Evolutionary conservation across 2,329 filamentous ascomycete genomes (phyloP).

Genomic region (Aspergillus japonicus): DNA sequence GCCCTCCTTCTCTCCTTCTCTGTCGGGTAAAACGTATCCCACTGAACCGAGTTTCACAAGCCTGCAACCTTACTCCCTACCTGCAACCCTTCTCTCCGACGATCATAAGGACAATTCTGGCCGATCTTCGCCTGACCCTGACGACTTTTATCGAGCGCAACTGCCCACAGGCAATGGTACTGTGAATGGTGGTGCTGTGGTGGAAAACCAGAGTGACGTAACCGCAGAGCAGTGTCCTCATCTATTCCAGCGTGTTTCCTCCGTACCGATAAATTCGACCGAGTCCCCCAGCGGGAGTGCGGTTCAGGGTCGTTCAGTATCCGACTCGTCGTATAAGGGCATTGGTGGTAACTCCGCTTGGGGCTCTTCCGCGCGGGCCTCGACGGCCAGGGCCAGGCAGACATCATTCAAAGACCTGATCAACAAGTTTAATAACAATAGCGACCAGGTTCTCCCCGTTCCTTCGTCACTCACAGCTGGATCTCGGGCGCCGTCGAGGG

Average conservation of each 20-base stretch:
- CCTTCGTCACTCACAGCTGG: constrained; percentile 36
- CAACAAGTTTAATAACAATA: constrained; percentile 71
- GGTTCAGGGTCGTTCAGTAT: constrained; percentile 32
- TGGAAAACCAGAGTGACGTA: constrained; percentile 23
- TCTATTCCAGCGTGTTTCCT: constrained; percentile 23
- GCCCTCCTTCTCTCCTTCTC: constrained; percentile 18
- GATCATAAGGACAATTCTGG: constrained; percentile 24
- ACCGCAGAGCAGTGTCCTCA: constrained; percentile 18
- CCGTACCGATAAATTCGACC: constrained; percentile 28
- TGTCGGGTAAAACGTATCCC: constrained; percentile 23
- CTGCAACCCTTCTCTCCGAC: constrained; percentile 19
- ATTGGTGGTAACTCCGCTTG: constrained; percentile 20
- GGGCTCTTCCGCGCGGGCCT: constrained; percentile 15
- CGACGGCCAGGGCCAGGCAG: constrained; percentile 44
- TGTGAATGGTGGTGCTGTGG: constrained; percentile 19
- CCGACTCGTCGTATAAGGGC: constrained; percentile 28
- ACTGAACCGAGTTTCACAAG: constrained; percentile 22
- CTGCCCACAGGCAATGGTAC: constrained; percentile 29
- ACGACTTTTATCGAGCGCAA: constrained; percentile 53
- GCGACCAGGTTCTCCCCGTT: constrained; percentile 45
- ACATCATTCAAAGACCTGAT: constrained; percentile 79
- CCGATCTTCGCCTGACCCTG: constrained; percentile 44
- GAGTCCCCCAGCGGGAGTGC: constrained; percentile 23
- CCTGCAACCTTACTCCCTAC: constrained; percentile 20
- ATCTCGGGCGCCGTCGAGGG: constrained; percentile 36